These are phyloP conservation scores for Eremothecium sinecaudum DNA, from an alignment of 1,139 yeast genomes.

Conservation along the genomic window DNA sequence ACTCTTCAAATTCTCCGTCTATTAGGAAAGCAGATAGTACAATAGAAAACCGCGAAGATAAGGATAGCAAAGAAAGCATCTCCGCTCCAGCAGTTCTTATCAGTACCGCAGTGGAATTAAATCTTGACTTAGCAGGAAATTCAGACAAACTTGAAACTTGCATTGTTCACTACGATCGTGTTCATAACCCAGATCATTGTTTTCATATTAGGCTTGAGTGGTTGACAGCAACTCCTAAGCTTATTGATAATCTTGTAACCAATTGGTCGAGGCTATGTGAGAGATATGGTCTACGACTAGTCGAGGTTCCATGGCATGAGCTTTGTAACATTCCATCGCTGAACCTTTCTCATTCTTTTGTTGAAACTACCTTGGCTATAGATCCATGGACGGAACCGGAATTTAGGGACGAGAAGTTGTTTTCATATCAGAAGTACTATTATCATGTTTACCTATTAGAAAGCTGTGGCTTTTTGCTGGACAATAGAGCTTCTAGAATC, in stretches of 20 bases:
- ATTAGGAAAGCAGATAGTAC: not conserved
- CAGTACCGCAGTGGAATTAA: constrained; percentile 50
- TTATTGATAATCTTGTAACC: constrained; percentile 79
- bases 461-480: constrained; percentile 65
- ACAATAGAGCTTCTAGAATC: constrained; percentile 64
- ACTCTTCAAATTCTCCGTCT: not conserved
- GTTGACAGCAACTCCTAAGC: constrained; percentile 81
- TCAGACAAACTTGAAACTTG: constrained; percentile 73
- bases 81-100: constrained; percentile 10
- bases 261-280: constrained; percentile 79
- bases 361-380: constrained; percentile 52
- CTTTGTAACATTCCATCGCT: constrained; percentile 62
- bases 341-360: constrained; percentile 85
- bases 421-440: constrained; percentile 43
- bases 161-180: constrained; percentile 80
- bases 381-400: constrained; percentile 61
- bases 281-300: constrained; percentile 72
- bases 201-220: constrained; percentile 88
- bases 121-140: constrained; percentile 63
- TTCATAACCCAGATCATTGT: constrained; percentile 92
- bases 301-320: constrained; percentile 92
- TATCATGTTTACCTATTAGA: constrained; percentile 57
- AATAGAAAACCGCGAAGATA: not conserved
- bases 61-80: not conserved
- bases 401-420: constrained; percentile 36